Percentiles rank a stretch among this genome's conserved stretches.
Evolutionary conservation across 2,329 filamentous ascomycete species (phyloP).

Genomic region (Phoma herbarum): DNA sequence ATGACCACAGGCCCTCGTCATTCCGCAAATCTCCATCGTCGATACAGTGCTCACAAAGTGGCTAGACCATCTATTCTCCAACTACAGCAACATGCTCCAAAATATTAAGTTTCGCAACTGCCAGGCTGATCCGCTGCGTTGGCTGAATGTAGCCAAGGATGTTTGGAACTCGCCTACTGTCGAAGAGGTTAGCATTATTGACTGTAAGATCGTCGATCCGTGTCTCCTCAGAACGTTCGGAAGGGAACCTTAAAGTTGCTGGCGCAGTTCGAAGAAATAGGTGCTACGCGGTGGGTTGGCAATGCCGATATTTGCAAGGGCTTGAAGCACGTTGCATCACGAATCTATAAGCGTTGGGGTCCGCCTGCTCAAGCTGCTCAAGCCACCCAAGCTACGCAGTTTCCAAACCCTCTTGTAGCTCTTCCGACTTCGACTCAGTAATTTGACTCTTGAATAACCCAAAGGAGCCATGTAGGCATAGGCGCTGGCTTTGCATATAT

Average conservation of each 20-base stretch:
- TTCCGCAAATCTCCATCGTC: not conserved
- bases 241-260: no score
- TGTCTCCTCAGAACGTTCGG: no score
- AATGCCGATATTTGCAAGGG: not conserved
- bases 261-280: not conserved
- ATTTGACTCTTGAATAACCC: not conserved
- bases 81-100: not conserved
- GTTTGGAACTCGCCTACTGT: not conserved
- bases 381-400: not conserved
- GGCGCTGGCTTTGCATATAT: not conserved
- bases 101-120: not conserved
- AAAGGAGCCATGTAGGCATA: not conserved
- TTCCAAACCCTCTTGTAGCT: not conserved
- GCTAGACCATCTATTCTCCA: not conserved
- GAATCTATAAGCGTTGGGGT: not conserved
- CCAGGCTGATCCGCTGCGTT: not conserved
- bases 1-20: not conserved
- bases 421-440: not conserved
- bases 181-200: not conserved
- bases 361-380: not conserved
- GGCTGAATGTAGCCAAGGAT: not conserved
- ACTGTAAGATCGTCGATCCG: not conserved
- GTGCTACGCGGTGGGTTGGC: not conserved
- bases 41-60: not conserved
- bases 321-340: not conserved